Percentiles rank a stretch among this genome's conserved stretches.
phyloP scores from a whole-genome alignment of 805 yeast genomes.

The Sporopachydermia quercuum region DNA sequence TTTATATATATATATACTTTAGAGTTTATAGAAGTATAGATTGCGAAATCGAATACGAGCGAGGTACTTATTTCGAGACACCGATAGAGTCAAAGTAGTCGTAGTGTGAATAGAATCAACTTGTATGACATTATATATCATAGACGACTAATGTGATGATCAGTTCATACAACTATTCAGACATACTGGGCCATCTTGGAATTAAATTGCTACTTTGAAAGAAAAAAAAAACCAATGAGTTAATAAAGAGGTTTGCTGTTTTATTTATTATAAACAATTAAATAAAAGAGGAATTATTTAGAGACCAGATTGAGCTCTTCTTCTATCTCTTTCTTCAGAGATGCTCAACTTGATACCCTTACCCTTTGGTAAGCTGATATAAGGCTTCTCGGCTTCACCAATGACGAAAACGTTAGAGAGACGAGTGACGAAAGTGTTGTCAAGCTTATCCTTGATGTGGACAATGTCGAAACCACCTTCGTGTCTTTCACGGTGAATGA shows the following conservation, averaged over 20 bases:
- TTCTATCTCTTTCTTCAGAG: conserved; percentile 97
- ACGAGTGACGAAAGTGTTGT: conserved; percentile 93
- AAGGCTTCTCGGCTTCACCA: conserved; percentile 93
- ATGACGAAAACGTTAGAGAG: conserved; percentile 83
- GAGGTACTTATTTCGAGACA: too few relatives aligned
- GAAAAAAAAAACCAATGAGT: too few relatives aligned
- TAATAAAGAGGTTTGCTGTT: too few relatives aligned
- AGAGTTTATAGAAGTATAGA: too few relatives aligned
- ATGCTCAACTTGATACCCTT: conserved; percentile 94
- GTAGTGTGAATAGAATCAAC: too few relatives aligned
- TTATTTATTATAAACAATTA: neutral
- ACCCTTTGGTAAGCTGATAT: conserved; percentile 94
- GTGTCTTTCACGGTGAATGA: conserved; percentile 92
- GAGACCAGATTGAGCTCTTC: conserved; percentile 70
- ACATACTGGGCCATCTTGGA: too few relatives aligned
- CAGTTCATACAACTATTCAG: too few relatives aligned
- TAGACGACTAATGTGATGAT: too few relatives aligned
- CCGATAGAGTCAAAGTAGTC: too few relatives aligned
- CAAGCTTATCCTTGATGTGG: conserved; percentile 89
- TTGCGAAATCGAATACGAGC: too few relatives aligned
- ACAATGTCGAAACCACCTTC: conserved; percentile 97
- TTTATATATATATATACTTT: conserved; percentile 7
- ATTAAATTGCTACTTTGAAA: too few relatives aligned
- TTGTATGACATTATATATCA: too few relatives aligned
- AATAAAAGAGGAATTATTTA: conserved; percentile 14